phyloP scores from a whole-genome alignment of 2,329 filamentous ascomycete species.

The Diaporthe vaccinii region DNA sequence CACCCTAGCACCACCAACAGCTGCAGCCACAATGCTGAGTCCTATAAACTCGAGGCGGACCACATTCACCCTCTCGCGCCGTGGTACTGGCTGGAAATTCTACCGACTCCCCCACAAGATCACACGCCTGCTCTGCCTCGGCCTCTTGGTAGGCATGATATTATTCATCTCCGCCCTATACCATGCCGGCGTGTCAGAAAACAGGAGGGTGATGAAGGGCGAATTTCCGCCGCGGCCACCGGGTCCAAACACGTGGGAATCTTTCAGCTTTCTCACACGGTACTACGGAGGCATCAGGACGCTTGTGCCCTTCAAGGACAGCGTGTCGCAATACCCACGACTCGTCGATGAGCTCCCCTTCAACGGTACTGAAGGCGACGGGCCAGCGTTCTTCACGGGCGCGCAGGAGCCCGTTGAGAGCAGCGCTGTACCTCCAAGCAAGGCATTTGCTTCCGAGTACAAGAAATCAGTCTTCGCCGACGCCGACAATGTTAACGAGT shows the following conservation, averaged over 20 bases:
- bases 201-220: conserved; percentile 69
- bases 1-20: conserved; percentile 34
- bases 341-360: conserved; percentile 69
- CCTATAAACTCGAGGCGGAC: conserved; percentile 51
- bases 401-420: conserved; percentile 48
- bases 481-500: conserved; percentile 74
- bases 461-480: conserved; percentile 53
- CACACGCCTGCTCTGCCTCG: conserved; percentile 82
- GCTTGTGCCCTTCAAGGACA: conserved; percentile 74
- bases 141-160: conserved; percentile 76
- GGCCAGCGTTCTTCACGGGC: conserved; percentile 42
- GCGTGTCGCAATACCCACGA: conserved; percentile 85
- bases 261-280: conserved; percentile 85
- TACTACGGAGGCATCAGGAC: conserved; percentile 91
- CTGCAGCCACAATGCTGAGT: conserved; percentile 35
- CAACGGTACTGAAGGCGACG: conserved; percentile 49
- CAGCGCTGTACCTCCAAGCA: conserved; percentile 59
- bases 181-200: conserved; percentile 79
- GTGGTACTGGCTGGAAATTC: conserved; percentile 53
- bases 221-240: conserved; percentile 71
- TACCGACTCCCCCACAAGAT: conserved; percentile 80
- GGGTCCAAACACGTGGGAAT: conserved; percentile 83
- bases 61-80: conserved; percentile 49
- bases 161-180: conserved; percentile 84
- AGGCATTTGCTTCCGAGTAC: conserved; percentile 62